These are phyloP conservation scores for Neophaeococcomyces mojaviensis DNA, from an alignment of 2,329 filamentous ascomycete genomes.

Conservation along the genomic window DNA sequence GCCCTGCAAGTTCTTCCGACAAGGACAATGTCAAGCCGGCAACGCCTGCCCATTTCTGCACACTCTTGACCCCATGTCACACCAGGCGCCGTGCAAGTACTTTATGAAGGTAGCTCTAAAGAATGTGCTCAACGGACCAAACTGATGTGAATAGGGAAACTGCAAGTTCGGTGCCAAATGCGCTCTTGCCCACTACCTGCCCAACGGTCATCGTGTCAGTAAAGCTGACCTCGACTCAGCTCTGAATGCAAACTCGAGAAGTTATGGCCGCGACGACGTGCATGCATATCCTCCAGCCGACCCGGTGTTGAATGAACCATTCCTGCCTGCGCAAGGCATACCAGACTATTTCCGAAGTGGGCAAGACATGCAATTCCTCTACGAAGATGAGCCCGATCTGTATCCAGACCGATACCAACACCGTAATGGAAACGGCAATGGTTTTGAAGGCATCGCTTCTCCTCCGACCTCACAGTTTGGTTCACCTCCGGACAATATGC, in stretches of 20 bases:
- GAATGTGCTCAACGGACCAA: slow-evolving; percentile 6
- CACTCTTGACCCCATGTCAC: slow-evolving; percentile 73
- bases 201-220: slow-evolving; percentile 88
- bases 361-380: slow-evolving; percentile 37
- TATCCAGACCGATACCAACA: slow-evolving; percentile 24
- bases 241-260: slow-evolving; percentile 37
- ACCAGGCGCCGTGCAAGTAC: slow-evolving; percentile 92
- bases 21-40: slow-evolving; percentile 92
- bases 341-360: slow-evolving; percentile 26
- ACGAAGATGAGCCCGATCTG: slow-evolving; percentile 35
- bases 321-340: neutral
- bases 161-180: slow-evolving; percentile 99
- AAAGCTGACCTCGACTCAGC: slow-evolving; percentile 47
- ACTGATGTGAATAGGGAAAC: slow-evolving; percentile 61
- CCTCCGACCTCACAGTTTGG: slow-evolving; percentile 63
- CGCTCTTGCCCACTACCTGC: slow-evolving; percentile 89
- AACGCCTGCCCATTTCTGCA: slow-evolving; percentile 95
- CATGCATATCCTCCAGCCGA: slow-evolving; percentile 56
- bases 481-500: slow-evolving; percentile 70
- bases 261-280: slow-evolving; percentile 51
- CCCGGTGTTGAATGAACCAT: slow-evolving; percentile 42
- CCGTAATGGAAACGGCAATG: slow-evolving; percentile 30
- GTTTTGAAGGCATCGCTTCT: slow-evolving; percentile 49
- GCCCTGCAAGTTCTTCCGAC: slow-evolving; percentile 98
- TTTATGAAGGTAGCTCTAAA: slow-evolving; percentile 74